Evolutionary conservation across 2,329 filamentous ascomycete species (phyloP).

Genomic region (Colletotrichum magnum): DNA sequence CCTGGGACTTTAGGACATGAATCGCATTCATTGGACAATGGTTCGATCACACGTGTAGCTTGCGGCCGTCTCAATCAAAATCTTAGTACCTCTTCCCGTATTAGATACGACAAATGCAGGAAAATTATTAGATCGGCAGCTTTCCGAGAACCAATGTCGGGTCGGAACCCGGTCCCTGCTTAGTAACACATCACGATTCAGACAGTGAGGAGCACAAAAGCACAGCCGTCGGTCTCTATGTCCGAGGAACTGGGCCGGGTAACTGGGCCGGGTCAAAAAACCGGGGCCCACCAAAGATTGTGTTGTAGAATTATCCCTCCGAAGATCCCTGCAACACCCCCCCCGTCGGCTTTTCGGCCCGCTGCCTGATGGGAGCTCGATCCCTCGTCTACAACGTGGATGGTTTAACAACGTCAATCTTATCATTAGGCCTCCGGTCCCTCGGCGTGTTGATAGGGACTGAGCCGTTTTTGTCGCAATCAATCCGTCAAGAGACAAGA

Average conservation of each 20-base stretch:
- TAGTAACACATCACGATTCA: neutral
- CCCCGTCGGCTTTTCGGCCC: neutral
- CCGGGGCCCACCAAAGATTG: too few relatives aligned
- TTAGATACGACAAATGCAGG: too few relatives aligned
- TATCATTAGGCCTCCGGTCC: neutral
- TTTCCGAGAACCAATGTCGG: neutral
- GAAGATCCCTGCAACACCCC: neutral
- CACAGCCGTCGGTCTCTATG: neutral
- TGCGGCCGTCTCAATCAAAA: too few relatives aligned
- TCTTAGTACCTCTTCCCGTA: too few relatives aligned
- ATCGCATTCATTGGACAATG: too few relatives aligned
- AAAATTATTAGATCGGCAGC: conserved; percentile 1
- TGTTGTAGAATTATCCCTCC: neutral
- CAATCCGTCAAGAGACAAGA: too few relatives aligned
- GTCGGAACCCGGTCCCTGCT: neutral
- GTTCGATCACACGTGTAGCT: too few relatives aligned
- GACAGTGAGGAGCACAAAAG: neutral
- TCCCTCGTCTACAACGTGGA: neutral
- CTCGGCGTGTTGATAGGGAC: neutral
- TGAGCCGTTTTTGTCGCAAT: conserved; percentile 3
- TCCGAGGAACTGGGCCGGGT: neutral
- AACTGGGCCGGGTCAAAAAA: neutral
- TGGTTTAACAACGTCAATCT: neutral
- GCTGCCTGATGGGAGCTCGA: neutral
- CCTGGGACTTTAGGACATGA: too few relatives aligned